Evolutionary conservation across 306 rosid genomes (phyloP).

Genomic region (Gleditsia sinensis): DNA sequence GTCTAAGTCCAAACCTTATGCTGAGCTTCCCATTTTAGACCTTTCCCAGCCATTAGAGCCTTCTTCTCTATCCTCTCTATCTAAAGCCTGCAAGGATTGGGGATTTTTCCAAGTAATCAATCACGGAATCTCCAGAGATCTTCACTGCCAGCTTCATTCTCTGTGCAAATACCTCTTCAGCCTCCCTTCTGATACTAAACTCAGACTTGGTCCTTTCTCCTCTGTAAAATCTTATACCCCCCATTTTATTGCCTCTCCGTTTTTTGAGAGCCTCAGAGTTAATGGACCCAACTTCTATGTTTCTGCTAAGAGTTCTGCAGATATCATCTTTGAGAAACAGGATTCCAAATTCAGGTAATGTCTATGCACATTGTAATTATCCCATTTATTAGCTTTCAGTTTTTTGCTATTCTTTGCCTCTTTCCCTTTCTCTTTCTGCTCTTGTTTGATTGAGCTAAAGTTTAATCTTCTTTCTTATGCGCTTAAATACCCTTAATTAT

Average conservation of each 20-base stretch:
- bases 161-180: slow-evolving; percentile 58
- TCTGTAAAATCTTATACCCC: slow-evolving; percentile 75
- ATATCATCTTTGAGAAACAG: slow-evolving; percentile 52
- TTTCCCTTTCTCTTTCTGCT: no score
- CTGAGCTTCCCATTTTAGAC: slow-evolving; percentile 76
- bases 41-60: slow-evolving; percentile 63
- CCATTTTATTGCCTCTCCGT: no score
- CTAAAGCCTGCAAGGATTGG: slow-evolving; percentile 78
- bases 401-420: slow-evolving; percentile 12
- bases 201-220: slow-evolving; percentile 84
- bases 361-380: no score
- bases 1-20: slow-evolving; percentile 52
- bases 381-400: no score
- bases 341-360: slow-evolving; percentile 69
- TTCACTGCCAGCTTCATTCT: slow-evolving; percentile 52
- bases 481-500: no score
- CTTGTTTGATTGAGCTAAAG: no score
- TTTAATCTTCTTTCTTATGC: no score
- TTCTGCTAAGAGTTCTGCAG: slow-evolving; percentile 61
- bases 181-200: slow-evolving; percentile 80
- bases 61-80: slow-evolving; percentile 58
- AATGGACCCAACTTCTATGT: no score
- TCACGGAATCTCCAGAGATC: slow-evolving; percentile 85
- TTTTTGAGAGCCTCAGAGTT: no score
- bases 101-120: slow-evolving; percentile 87